Conservation (phyloP, 1,139 yeast species). For the Kodamaea sp. region DNA sequence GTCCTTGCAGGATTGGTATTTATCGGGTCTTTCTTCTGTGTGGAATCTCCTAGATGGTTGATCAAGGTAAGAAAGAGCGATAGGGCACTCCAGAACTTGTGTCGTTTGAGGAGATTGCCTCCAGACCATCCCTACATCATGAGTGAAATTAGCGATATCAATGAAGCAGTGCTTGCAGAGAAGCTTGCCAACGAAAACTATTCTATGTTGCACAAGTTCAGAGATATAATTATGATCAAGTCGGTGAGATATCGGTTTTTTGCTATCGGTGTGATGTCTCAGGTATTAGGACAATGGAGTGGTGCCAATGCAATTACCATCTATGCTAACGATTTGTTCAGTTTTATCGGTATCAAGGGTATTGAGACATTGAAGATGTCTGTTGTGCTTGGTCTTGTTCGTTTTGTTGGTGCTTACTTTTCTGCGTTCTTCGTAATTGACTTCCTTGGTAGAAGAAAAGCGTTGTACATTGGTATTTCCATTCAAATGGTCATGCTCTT, state of each 20-base stretch:
- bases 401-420: constrained; percentile 42
- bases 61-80: constrained; percentile 39
- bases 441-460: constrained; percentile 45
- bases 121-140: constrained; percentile 51
- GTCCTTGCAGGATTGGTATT: constrained; percentile 44
- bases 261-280: constrained; percentile 42
- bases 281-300: constrained; percentile 60
- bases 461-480: constrained; percentile 30
- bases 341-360: constrained; percentile 45
- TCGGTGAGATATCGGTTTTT: constrained; percentile 49
- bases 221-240: constrained; percentile 36
- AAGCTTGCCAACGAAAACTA: constrained; percentile 30
- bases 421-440: constrained; percentile 48
- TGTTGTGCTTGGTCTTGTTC: constrained; percentile 48
- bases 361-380: constrained; percentile 45
- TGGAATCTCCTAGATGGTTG: constrained; percentile 51
- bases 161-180: constrained; percentile 46
- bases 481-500: constrained; percentile 18
- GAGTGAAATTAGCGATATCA: constrained; percentile 53
- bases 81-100: constrained; percentile 35
- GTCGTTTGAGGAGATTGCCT: constrained; percentile 51
- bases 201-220: constrained; percentile 19
- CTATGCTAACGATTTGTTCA: constrained; percentile 54
- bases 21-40: constrained; percentile 36
- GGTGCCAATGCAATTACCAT: constrained; percentile 55